Conservation (phyloP, 225 moss, liverwort and hornwort species). For the Climacium dendroides region DNA sequence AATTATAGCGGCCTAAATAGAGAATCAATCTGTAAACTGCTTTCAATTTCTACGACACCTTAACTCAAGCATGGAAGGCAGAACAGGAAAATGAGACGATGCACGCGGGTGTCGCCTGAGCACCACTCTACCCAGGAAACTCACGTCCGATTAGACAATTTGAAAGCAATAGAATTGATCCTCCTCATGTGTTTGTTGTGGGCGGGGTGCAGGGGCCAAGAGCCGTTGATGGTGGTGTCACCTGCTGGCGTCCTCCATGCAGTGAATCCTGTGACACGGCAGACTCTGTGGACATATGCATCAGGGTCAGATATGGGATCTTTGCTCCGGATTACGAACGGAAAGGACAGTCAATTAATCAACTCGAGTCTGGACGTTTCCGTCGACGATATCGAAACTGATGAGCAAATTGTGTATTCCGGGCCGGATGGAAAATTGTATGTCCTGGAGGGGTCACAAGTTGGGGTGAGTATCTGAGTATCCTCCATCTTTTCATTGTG, state of each 20-base stretch:
- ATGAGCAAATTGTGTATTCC: constrained; percentile 20
- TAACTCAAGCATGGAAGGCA: neutral
- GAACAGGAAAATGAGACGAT: neutral
- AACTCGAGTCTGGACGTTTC: constrained; percentile 9
- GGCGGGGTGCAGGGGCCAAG: constrained; percentile 3
- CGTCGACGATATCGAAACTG: constrained; percentile 6
- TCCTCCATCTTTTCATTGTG: neutral
- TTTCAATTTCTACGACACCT: neutral
- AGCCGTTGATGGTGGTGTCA: constrained; percentile 40
- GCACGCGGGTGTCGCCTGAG: neutral
- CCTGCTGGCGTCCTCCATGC: constrained; percentile 31
- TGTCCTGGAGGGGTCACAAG: constrained; percentile 20
- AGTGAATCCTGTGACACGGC: constrained; percentile 22
- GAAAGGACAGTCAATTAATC: constrained; percentile 12
- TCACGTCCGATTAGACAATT: neutral
- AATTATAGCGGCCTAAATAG: neutral
- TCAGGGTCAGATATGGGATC: constrained; percentile 31
- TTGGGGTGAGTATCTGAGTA: constrained; percentile 16
- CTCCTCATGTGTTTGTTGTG: neutral
- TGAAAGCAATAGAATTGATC: neutral
- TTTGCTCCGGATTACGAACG: neutral
- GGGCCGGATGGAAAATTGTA: constrained; percentile 34
- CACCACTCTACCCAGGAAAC: neutral
- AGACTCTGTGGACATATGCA: constrained; percentile 30
- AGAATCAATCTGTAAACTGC: neutral